A percentile compares a stretch with the other conserved stretches of the same genome.
Conservation (phyloP, 768 basidiomycete genomes). For the Leccinum boreale region DNA sequence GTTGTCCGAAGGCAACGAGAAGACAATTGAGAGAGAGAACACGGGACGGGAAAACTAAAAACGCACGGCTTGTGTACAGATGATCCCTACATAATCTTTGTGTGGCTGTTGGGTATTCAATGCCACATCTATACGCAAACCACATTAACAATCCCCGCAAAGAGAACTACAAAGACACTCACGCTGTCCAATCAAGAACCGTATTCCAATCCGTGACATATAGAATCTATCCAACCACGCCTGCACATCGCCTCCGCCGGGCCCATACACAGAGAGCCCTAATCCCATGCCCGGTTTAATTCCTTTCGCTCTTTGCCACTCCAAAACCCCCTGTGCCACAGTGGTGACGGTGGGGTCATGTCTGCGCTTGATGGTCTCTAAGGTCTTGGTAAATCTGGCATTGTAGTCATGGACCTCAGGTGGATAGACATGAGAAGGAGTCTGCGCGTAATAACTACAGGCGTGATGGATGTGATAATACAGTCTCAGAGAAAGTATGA, state of each 20-base stretch:
- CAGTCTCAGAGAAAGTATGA: not conserved
- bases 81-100: constrained; percentile 92
- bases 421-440: constrained; percentile 70
- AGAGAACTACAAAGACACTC: constrained; percentile 25
- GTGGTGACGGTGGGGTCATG: constrained; percentile 99
- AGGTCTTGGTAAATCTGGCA: constrained; percentile 78
- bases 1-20: not conserved
- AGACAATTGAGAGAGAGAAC: not conserved
- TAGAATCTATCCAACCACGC: constrained; percentile 97
- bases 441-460: constrained; percentile 81
- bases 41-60: not conserved
- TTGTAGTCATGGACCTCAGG: constrained; percentile 95
- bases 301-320: constrained; percentile 76
- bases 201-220: constrained; percentile 91
- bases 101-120: constrained; percentile 91
- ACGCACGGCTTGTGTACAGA: constrained; percentile 86
- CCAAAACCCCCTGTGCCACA: constrained; percentile 92
- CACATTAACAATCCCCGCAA: not conserved
- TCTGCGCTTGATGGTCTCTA: constrained; percentile 87
- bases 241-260: constrained; percentile 86
- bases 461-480: not conserved
- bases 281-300: constrained; percentile 28
- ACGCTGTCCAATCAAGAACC: constrained; percentile 97
- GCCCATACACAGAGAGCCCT: constrained; percentile 37
- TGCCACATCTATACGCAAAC: constrained; percentile 70